Conservation (phyloP, 345 rosid genomes). For the Gynandropsis gynandra region DNA sequence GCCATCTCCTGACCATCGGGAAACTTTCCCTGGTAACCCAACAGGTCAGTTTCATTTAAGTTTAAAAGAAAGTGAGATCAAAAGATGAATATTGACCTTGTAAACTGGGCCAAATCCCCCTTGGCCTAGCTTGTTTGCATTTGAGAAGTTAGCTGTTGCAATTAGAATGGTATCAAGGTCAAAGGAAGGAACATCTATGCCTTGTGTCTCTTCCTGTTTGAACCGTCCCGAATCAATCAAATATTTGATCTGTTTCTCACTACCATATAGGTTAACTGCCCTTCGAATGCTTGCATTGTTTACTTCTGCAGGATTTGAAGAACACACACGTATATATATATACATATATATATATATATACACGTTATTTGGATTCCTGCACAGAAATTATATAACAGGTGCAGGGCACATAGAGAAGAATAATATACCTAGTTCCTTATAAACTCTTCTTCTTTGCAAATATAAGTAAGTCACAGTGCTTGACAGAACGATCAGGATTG, state of each 20-base stretch:
- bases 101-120: constrained; percentile 81
- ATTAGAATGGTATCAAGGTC: constrained; percentile 43
- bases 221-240: constrained; percentile 41
- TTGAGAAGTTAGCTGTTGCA: constrained; percentile 63
- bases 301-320: constrained; percentile 18
- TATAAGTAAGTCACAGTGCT: constrained; percentile 29
- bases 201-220: constrained; percentile 39
- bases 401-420: background rate
- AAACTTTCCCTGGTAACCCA: constrained; percentile 37
- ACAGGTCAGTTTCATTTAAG: background rate
- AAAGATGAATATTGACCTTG: constrained; percentile 30
- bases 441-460: constrained; percentile 32
- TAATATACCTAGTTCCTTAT: constrained; percentile 30
- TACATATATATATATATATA: no score
- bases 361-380: background rate
- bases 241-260: constrained; percentile 44
- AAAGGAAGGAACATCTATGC: constrained; percentile 48
- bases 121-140: constrained; percentile 59
- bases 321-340: no score
- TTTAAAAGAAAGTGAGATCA: background rate
- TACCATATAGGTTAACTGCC: constrained; percentile 34
- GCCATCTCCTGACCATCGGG: constrained; percentile 45
- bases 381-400: background rate
- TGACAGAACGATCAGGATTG: constrained; percentile 30
- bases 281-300: constrained; percentile 28